These are phyloP conservation scores for Gymnopus androsaceus DNA, from an alignment of 1,284 basidiomycete species.

Conservation along the genomic window DNA sequence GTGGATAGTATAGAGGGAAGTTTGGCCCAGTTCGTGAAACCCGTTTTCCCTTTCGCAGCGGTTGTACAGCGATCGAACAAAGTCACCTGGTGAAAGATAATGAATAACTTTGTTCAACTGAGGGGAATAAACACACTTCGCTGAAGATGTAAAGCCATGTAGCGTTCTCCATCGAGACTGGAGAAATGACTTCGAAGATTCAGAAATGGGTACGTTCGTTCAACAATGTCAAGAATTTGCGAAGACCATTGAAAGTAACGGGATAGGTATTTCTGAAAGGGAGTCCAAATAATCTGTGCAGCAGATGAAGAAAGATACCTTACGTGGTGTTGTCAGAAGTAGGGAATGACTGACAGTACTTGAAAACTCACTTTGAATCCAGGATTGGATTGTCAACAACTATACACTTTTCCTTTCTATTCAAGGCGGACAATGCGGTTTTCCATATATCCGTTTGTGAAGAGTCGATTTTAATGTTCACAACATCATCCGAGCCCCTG, in stretches of 20 bases:
- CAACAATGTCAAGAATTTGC: constrained; percentile 31
- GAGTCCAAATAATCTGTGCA: constrained; percentile 41
- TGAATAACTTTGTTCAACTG: not conserved
- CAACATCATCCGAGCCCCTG: constrained; percentile 29
- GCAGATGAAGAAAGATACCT: constrained; percentile 42
- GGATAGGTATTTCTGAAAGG: constrained; percentile 39
- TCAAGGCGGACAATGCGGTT: constrained; percentile 33
- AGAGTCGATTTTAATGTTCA: constrained; percentile 32
- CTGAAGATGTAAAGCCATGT: constrained; percentile 45
- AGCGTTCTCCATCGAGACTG: constrained; percentile 32
- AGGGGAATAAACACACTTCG: constrained; percentile 31
- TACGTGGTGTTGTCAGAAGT: not conserved
- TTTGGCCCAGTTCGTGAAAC: constrained; percentile 48
- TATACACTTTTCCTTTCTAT: constrained; percentile 37
- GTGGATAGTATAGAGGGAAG: constrained; percentile 36
- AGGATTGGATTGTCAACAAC: constrained; percentile 44
- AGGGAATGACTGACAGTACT: not conserved
- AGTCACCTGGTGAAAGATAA: constrained; percentile 35
- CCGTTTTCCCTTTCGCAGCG: constrained; percentile 32
- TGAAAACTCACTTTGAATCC: constrained; percentile 38
- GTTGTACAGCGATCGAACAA: constrained; percentile 40
- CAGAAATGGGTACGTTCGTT: constrained; percentile 34
- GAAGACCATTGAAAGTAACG: constrained; percentile 43
- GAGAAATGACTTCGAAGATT: constrained; percentile 27
- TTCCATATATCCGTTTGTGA: constrained; percentile 35